Conservation (phyloP, 2,329 filamentous ascomycete genomes). For the Cladosporium colombiae region DNA sequence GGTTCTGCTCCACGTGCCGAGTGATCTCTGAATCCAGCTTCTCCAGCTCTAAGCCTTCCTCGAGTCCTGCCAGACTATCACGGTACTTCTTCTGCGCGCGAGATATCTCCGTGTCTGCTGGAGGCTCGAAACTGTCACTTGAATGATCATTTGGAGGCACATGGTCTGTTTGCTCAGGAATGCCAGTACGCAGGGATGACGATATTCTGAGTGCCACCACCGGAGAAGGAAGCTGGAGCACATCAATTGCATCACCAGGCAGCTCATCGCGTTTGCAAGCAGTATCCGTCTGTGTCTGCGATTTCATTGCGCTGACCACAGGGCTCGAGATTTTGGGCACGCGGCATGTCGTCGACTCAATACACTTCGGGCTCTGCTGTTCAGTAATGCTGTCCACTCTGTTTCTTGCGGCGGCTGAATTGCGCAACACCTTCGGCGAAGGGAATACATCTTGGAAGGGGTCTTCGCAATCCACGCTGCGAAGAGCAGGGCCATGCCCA, state of each 20-base stretch:
- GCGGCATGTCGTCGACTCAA: background rate
- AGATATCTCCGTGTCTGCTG: background rate
- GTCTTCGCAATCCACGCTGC: background rate
- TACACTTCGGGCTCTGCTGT: background rate
- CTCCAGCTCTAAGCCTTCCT: background rate
- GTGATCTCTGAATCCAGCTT: constrained; percentile 3
- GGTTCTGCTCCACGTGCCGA: constrained; percentile 1
- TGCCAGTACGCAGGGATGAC: background rate
- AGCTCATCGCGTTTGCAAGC: background rate
- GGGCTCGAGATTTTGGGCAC: background rate
- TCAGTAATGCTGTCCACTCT: background rate
- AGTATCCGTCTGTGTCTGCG: background rate
- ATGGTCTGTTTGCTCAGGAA: background rate
- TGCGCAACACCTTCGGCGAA: background rate
- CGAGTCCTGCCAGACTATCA: background rate
- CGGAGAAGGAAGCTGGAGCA: background rate
- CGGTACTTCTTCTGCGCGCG: background rate
- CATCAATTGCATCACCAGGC: background rate
- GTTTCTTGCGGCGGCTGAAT: background rate
- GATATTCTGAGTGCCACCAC: background rate
- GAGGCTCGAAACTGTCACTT: background rate
- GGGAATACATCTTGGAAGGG: background rate
- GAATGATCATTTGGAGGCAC: background rate
- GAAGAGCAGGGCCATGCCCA: background rate
- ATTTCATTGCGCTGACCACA: background rate